Evolutionary conservation across 2,329 filamentous ascomycete genomes (phyloP).

Genomic region (Botryotinia narcissicola): DNA sequence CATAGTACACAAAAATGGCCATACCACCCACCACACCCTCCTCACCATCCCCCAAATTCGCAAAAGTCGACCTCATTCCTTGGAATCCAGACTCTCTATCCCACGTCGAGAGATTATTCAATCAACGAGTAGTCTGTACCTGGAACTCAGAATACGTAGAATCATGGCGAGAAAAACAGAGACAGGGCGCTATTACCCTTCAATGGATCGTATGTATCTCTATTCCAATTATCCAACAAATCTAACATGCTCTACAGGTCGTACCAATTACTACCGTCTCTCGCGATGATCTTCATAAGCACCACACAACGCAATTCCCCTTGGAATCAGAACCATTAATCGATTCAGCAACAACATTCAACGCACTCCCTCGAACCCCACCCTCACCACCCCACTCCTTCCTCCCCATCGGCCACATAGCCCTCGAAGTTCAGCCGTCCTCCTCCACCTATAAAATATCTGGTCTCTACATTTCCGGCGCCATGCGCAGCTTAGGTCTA

Average conservation of each 20-base stretch:
- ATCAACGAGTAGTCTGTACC: slow-evolving; percentile 46
- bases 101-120: slow-evolving; percentile 43
- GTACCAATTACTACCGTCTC: not conserved
- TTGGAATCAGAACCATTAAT: slow-evolving; percentile 24
- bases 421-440: slow-evolving; percentile 24
- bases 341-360: slow-evolving; percentile 27
- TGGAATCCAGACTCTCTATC: slow-evolving; percentile 43
- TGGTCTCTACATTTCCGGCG: slow-evolving; percentile 30
- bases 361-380: slow-evolving; percentile 20
- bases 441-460: slow-evolving; percentile 29
- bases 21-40: not conserved
- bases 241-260: not conserved
- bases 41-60: not conserved
- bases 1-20: not conserved
- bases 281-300: not conserved
- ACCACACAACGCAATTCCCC: slow-evolving; percentile 26
- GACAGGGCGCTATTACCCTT: slow-evolving; percentile 24
- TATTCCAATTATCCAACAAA: not conserved
- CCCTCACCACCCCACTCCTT: slow-evolving; percentile 21
- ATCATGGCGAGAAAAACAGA: slow-evolving; percentile 26
- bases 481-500: slow-evolving; percentile 28
- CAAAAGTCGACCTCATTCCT: slow-evolving; percentile 41
- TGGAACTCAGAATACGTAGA: slow-evolving; percentile 43
- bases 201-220: slow-evolving; percentile 31
- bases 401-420: slow-evolving; percentile 34